Evolutionary conservation across 2,329 filamentous ascomycete genomes (phyloP), one percentile per base, ranked within the genome.

Genomic region (Penicillium freii): DNA sequence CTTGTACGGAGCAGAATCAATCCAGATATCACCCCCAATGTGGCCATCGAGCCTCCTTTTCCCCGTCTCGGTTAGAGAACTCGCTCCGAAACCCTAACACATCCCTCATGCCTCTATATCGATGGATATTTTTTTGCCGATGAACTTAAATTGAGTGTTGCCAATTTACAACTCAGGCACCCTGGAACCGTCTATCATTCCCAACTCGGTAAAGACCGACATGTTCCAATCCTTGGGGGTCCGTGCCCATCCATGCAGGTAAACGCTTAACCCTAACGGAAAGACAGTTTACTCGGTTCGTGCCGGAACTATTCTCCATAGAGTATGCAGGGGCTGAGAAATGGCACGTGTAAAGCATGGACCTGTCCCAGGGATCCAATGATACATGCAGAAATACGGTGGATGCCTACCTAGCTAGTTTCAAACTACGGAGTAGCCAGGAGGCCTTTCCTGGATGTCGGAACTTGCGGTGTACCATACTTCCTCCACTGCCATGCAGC

Each of bases 251-350:
- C 21, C 21, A 21, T 21, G 51, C 51, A 54, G 51, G 27, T 48
- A 21, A 39, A 48, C 51, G 51, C 34, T 49, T 50, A 51, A 51
- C 52, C 45, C 46, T 49, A 54, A 53, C 34, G 23, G 31, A 33
- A 34, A 25, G 39, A n/a, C 25, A 42, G 36, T 43, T 34, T 34
- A 11, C 38, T 51, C 51, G 51, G 52, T 54, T 54, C 52, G 44
- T 54, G 36, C 52, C 52, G 52, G 52, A 51, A 55, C 23, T 44
- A 51, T 43, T 43, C 23, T 55, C 52, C 52, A 40, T 27, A 19
- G 9, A 27, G 9, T 19, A 49, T 51, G 52, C 52, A 55, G 46
- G 46, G 52, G 45, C 7, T 40, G 9, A 21, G 23, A 4, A 46
- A 31, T 31, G 4, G 33, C 51, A 47, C 51, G 51, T 46, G 40